A percentile compares a stretch with the other conserved stretches of the same genome.
phyloP scores from a whole-genome alignment of 495 filamentous ascomycete species.

The Podospora sp. region DNA sequence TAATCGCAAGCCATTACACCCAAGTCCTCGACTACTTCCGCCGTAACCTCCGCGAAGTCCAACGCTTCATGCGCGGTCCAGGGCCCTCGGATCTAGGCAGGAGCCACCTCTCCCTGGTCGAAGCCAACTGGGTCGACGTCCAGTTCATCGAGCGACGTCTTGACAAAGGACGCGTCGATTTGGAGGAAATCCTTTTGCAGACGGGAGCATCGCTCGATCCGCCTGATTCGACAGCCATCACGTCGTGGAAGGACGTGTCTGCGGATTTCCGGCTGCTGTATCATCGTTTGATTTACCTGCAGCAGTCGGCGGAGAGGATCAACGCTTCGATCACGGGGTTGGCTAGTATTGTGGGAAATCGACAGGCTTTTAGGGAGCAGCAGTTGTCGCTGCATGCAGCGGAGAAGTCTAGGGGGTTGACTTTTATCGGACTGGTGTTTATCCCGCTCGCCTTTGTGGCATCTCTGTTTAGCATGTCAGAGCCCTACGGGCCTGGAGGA shows the following conservation, averaged over 20 bases:
- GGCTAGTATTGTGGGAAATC: conserved; percentile 1
- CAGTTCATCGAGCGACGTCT: conserved; percentile 3
- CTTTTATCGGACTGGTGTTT: conserved; percentile 4
- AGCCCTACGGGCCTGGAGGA: neutral
- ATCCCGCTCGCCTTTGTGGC: conserved; percentile 2
- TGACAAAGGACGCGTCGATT: neutral
- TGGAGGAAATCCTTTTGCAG: neutral
- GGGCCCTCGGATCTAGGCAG: neutral
- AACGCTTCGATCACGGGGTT: conserved; percentile 9
- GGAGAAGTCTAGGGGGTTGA: neutral
- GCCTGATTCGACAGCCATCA: neutral
- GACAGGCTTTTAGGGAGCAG: conserved; percentile 5
- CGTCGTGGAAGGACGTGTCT: neutral
- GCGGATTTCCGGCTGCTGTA: conserved; percentile 5
- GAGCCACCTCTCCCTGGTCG: neutral
- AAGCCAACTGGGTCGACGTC: conserved; percentile 9
- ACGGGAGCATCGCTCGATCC: neutral
- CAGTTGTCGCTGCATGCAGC: neutral
- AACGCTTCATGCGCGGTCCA: conserved; percentile 1
- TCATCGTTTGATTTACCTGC: neutral
- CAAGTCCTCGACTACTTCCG: conserved; percentile 1
- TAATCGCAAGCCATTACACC: conserved; percentile 1
- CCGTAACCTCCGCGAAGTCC: neutral
- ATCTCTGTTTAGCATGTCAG: conserved; percentile 3
- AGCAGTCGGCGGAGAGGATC: neutral